A percentile compares a stretch with the other conserved stretches of the same genome.
Evolutionary conservation across 306 rosid genomes (phyloP).

Genomic region (Pyrus pyrifolia): DNA sequence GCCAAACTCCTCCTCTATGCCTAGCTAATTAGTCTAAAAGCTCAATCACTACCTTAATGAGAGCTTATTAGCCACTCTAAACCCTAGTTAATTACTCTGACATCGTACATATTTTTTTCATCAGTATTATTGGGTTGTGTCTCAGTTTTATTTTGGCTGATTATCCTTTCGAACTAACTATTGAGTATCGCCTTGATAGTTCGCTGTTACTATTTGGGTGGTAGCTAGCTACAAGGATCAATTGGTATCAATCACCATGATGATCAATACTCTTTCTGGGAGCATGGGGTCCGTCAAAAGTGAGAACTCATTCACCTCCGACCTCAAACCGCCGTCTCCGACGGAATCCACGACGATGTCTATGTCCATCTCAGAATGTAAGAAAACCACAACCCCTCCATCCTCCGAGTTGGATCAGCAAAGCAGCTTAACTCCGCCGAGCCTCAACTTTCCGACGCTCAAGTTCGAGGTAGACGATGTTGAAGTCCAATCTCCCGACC

Average conservation of each 20-base stretch:
- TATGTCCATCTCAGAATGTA: constrained; percentile 26
- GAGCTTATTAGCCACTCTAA: not conserved
- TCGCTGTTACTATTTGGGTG: too few relatives aligned
- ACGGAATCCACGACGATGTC: constrained; percentile 23
- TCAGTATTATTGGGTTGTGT: too few relatives aligned
- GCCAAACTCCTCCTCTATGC: not conserved
- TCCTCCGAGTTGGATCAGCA: constrained; percentile 36
- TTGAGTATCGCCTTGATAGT: too few relatives aligned
- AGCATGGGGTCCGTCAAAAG: constrained; percentile 54
- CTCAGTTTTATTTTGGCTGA: too few relatives aligned
- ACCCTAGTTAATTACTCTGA: not conserved
- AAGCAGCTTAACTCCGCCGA: constrained; percentile 47
- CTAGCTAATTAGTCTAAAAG: not conserved
- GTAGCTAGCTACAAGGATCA: too few relatives aligned
- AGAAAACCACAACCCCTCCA: constrained; percentile 17
- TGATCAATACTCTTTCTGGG: constrained; percentile 76
- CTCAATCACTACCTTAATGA: constrained; percentile 4
- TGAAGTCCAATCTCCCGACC: constrained; percentile 77
- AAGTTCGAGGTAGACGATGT: constrained; percentile 64
- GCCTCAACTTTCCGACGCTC: constrained; percentile 53
- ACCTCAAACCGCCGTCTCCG: constrained; percentile 38
- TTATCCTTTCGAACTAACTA: too few relatives aligned
- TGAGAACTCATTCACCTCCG: constrained; percentile 45
- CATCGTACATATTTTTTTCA: not conserved
- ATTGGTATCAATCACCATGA: not conserved